These are phyloP conservation scores for Gymnopilus dilepis DNA, from an alignment of 768 basidiomycete genomes.

Conservation along the genomic window DNA sequence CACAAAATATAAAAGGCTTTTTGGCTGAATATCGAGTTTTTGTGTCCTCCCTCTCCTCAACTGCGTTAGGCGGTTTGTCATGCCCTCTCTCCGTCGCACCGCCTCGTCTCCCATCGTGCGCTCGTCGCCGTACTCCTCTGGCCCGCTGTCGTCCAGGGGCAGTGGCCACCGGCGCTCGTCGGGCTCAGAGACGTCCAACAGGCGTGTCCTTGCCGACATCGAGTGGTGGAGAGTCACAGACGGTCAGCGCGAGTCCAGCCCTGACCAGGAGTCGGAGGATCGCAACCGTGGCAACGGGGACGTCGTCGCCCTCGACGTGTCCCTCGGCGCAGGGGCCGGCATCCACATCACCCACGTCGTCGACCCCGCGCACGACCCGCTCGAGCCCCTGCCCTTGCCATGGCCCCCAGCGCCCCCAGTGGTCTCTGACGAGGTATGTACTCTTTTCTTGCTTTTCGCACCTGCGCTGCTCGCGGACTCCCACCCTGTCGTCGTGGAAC, in stretches of 20 bases:
- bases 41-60: slow-evolving; percentile 41
- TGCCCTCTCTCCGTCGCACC: slow-evolving; percentile 85
- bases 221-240: slow-evolving; percentile 87
- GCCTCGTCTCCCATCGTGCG: slow-evolving; percentile 73
- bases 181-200: slow-evolving; percentile 64
- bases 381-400: slow-evolving; percentile 39
- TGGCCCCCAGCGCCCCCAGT: slow-evolving; percentile 32
- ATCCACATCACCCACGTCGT: slow-evolving; percentile 37
- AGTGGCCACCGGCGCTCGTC: slow-evolving; percentile 66
- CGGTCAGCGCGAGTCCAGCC: slow-evolving; percentile 61
- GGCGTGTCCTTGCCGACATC: slow-evolving; percentile 84
- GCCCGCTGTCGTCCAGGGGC: slow-evolving; percentile 37
- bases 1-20: slow-evolving; percentile 54
- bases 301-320: slow-evolving; percentile 29
- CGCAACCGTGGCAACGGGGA: slow-evolving; percentile 44
- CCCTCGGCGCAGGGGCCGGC: slow-evolving; percentile 26
- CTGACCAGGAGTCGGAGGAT: slow-evolving; percentile 49
- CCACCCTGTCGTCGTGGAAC: slow-evolving; percentile 22
- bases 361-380: slow-evolving; percentile 45
- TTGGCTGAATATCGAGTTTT: too few species aligned
- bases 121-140: slow-evolving; percentile 66
- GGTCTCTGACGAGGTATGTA: slow-evolving; percentile 45
- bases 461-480: slow-evolving; percentile 19
- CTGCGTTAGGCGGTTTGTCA: slow-evolving; percentile 59
- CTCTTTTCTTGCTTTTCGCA: slow-evolving; percentile 4